Evolutionary conservation across 805 yeast genomes (phyloP), one percentile per base, ranked within the genome.

Genomic region (Starmera caribaea): DNA sequence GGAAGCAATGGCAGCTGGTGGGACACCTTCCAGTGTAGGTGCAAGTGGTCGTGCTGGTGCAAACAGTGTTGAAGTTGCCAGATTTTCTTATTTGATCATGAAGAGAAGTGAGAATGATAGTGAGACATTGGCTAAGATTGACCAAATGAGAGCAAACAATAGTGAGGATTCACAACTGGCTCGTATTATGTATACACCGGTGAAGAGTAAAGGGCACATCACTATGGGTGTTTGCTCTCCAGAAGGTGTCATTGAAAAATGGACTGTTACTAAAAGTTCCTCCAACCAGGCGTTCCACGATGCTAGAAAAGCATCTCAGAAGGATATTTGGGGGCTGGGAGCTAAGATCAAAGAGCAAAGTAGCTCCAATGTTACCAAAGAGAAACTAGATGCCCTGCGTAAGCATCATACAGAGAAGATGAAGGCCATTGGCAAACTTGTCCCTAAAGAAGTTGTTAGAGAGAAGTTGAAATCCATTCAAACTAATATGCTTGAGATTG

Each of bases 11-110:
- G 48, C 48, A 8, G 67, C 59, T 34, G 63, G 62, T 10, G 26
- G 26, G 9, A 7, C 26, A 7, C 26, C 26, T 7, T 21, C 26
- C 26, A 21, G 26, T 21, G 61, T 71, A 37, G 66, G 71, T 30
- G 95, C 95, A 2, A 71, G 75, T n/a, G 97, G 97, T 3, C 68
- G 97, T 48, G 78, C 83, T 0, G 71, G 74, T 41, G 82, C 89
- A 2, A 73, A 71, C 30, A 79, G 82, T 48, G 71, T 70, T 44
- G 97, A 88, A 56, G 63, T 71, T 32, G 81, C 90, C 1, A 76
- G 73, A 38, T 87, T 68, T 55, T 76, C 90, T 11, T 89, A 89
- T 57, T 60, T 90, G 45, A 77, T 85, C 35, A 74, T 79, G 24
- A 74, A 81, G 54, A 68, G 95, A 55, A 65, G 79, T 3, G 38